These are phyloP conservation scores for Castanea sativa DNA, from an alignment of 306 rosid genomes.

Conservation along the genomic window DNA sequence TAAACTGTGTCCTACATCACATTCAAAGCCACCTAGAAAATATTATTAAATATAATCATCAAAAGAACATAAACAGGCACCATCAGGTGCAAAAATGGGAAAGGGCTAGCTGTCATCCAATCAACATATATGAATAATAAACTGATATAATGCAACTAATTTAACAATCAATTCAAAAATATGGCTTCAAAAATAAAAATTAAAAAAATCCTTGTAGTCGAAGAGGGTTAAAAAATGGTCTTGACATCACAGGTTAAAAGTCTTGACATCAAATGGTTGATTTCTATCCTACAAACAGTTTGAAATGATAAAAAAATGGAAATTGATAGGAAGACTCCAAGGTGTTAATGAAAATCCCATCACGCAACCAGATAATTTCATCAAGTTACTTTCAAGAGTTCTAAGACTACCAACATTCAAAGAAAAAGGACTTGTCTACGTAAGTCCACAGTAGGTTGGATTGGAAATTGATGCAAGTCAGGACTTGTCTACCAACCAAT, in stretches of 20 bases:
- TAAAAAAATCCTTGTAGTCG: too few relatives aligned
- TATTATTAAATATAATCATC: background rate
- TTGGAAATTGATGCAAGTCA: background rate
- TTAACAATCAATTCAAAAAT: background rate
- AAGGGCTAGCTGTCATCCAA: background rate
- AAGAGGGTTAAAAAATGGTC: too few relatives aligned
- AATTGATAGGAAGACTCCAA: background rate
- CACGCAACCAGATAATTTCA: background rate
- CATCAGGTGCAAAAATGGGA: background rate
- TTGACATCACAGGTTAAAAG: background rate
- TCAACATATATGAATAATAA: background rate
- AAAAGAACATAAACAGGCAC: background rate
- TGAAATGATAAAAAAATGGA: background rate
- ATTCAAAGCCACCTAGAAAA: constrained; percentile 17
- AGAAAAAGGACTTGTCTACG: constrained; percentile 3
- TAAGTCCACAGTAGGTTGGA: constrained; percentile 8
- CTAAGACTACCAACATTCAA: constrained; percentile 3
- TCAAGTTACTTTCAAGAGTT: constrained; percentile 1
- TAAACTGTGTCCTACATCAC: too few relatives aligned
- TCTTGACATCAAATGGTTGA: background rate
- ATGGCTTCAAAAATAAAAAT: background rate
- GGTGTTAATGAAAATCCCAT: background rate
- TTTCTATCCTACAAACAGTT: background rate
- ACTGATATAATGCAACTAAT: background rate
- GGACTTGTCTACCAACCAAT: too few relatives aligned